Evolutionary conservation across 371 early-diverging fungal genomes (phyloP).

Genomic region (Zopfochytrium polystomum): DNA sequence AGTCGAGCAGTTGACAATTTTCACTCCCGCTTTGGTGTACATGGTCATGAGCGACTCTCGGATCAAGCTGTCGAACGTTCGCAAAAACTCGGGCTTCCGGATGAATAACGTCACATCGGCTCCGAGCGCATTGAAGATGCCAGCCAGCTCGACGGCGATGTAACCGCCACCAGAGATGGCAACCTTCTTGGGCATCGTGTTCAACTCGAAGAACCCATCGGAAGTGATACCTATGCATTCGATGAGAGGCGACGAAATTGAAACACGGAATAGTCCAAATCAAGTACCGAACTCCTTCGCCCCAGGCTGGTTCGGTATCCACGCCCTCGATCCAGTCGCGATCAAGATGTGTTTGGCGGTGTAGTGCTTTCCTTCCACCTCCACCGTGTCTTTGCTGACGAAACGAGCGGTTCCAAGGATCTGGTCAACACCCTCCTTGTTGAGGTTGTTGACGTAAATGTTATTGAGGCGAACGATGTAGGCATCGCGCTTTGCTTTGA

Average conservation of each 20-base stretch:
- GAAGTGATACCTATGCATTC: constrained; percentile 70
- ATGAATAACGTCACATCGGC: constrained; percentile 83
- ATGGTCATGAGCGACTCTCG: constrained; percentile 70
- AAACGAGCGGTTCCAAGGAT: constrained; percentile 85
- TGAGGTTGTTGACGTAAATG: constrained; percentile 89
- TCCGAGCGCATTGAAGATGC: constrained; percentile 83
- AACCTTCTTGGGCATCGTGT: constrained; percentile 79
- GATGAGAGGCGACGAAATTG: background rate
- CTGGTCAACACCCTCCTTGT: constrained; percentile 79
- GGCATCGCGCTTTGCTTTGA: constrained; percentile 91
- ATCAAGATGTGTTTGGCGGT: constrained; percentile 73
- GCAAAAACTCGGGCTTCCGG: constrained; percentile 80
- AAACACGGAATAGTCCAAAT: background rate
- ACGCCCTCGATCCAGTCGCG: constrained; percentile 62
- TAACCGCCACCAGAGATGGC: constrained; percentile 61
- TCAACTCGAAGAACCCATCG: constrained; percentile 96
- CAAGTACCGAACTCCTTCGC: constrained; percentile 60
- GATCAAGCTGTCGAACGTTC: constrained; percentile 89
- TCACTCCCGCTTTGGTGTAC: constrained; percentile 69
- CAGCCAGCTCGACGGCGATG: constrained; percentile 96
- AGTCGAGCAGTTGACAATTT: constrained; percentile 55
- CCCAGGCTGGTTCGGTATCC: constrained; percentile 67
- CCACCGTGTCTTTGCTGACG: constrained; percentile 67
- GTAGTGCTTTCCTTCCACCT: constrained; percentile 54
- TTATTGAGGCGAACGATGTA: constrained; percentile 94